Evolutionary conservation across 106 monocot species (phyloP).

Genomic region (Phalaenopsis equestris): DNA sequence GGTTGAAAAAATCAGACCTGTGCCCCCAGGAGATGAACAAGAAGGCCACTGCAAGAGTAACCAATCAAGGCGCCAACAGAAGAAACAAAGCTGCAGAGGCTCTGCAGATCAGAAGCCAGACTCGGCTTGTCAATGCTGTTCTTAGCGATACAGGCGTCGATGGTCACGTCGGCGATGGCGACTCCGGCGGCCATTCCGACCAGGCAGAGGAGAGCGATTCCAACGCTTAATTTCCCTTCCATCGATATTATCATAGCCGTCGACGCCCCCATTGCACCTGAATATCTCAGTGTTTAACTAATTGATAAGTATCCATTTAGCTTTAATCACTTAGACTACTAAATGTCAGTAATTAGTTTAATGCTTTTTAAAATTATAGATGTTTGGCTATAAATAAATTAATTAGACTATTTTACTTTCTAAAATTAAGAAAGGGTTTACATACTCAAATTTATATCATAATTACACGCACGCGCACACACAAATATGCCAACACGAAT

Average conservation of each 20-base stretch:
- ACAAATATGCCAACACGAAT: no score
- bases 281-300: neutral
- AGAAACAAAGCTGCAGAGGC: conserved; percentile 44
- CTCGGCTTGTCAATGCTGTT: conserved; percentile 61
- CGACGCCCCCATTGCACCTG: conserved; percentile 32
- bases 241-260: conserved; percentile 22
- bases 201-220: conserved; percentile 36
- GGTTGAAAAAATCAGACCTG: conserved; percentile 28
- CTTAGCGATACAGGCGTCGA: conserved; percentile 70
- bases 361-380: no score
- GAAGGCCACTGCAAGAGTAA: conserved; percentile 53
- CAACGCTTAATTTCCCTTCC: conserved; percentile 16
- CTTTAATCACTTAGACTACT: no score
- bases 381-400: no score
- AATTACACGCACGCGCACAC: no score
- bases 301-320: no score
- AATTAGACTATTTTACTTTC: no score
- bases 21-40: conserved; percentile 55
- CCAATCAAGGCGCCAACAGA: conserved; percentile 53
- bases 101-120: conserved; percentile 71
- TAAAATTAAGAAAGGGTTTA: no score
- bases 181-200: conserved; percentile 28
- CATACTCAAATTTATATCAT: no score
- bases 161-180: conserved; percentile 71
- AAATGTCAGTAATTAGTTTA: no score